Percentiles rank a stretch among this genome's conserved stretches.
phyloP scores from a whole-genome alignment of 768 basidiomycete species.

The Symmetrospora coprosmae region DNA sequence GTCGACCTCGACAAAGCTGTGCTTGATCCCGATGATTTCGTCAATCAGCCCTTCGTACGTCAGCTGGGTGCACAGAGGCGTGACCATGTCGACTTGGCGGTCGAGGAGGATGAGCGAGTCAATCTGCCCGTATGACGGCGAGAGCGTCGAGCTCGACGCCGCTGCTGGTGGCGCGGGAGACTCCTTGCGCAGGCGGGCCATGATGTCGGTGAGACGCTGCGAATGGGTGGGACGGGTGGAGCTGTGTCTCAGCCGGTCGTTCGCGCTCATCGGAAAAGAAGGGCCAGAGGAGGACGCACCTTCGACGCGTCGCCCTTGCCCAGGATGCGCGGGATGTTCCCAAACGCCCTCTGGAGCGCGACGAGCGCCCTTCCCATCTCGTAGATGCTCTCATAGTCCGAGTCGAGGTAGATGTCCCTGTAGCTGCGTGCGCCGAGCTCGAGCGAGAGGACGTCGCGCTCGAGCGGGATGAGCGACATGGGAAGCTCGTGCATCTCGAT shows the following conservation, averaged over 20 bases:
- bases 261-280: background rate
- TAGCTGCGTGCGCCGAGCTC: constrained; percentile 55
- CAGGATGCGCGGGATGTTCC: constrained; percentile 75
- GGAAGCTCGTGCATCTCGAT: constrained; percentile 72
- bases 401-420: constrained; percentile 82
- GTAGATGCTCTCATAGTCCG: constrained; percentile 76
- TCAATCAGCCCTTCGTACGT: constrained; percentile 95
- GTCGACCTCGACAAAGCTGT: constrained; percentile 35
- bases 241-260: constrained; percentile 25
- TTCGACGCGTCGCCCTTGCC: constrained; percentile 71
- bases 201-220: constrained; percentile 55
- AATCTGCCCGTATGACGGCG: constrained; percentile 46
- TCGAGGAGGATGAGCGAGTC: constrained; percentile 82
- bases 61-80: constrained; percentile 82
- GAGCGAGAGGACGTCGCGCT: constrained; percentile 79
- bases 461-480: constrained; percentile 83
- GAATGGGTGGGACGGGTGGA: background rate
- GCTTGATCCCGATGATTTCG: constrained; percentile 75
- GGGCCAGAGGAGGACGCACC: constrained; percentile 29
- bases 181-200: constrained; percentile 50
- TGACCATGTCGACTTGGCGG: constrained; percentile 83
- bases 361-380: constrained; percentile 76
- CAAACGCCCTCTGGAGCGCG: constrained; percentile 68
- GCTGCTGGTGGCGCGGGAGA: too few species aligned
- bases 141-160: constrained; percentile 39